Base-by-base conservation (phyloP, 164 flowering plant genomes). In the Tetrastigma voinierianum region DNA sequence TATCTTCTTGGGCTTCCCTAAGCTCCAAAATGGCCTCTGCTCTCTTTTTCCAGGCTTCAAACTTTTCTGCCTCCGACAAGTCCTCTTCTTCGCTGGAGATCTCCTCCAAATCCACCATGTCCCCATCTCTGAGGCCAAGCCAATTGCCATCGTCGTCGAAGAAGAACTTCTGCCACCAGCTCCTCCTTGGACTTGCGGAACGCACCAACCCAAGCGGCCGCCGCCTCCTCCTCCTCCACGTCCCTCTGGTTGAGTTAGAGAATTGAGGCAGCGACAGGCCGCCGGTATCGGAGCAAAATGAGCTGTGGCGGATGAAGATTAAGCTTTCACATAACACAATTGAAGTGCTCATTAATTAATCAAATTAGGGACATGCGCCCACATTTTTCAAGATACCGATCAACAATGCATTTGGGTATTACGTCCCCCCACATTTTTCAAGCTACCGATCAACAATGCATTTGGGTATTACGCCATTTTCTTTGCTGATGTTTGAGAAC, bases 1-100 rank as follows among this genome's bases (percentile, higher is more conserved):
- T 70, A 69, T 83, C 90, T 53, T 92, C 89, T 62, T 88, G 96
- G 6, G 91, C 97, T 77, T 96, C 99, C 71, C 96, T 83, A 73
- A 96, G 65, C 78, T 92, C 99, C 9, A 83, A 49, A 46, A 96
- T 90, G 0, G 96, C 96, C 86, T 96, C 98, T 0, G 99, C 99
- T 73, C 98, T 81, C 70, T 85, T 87, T 80, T 72, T 96, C 99
- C 99, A 96, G 9, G 89, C 96, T 79, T 92, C 93, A 71, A 96
- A 96, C 70, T 81, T 93, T 19, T 87, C 88, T 56, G 61, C 80
- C 55, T 86, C 99, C 0, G 89, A 76, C 51, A 81, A 19, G 23
- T 64, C 76, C 15, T 76, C 81, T n/a, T 79, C 87, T 19, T 76
- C 85, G 45, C 62, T 67, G 2, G 73, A 62, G 46, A 4, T 57